Conservation (phyloP, 768 basidiomycete species). For the Phanerochaete sordida region DNA sequence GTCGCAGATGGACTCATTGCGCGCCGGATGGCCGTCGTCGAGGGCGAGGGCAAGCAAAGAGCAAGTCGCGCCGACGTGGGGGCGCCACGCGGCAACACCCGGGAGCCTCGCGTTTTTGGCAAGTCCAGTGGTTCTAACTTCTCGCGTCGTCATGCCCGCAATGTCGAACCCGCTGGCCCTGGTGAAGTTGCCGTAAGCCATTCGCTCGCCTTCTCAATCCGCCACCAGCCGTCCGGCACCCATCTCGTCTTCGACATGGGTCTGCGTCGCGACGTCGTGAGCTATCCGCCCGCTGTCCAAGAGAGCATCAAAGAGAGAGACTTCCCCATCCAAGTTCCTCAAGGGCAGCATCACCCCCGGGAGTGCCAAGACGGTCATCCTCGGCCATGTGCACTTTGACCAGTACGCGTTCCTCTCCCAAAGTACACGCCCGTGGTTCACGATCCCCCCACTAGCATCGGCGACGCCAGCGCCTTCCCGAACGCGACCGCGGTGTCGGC, state of each 20-base stretch:
- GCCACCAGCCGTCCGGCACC: conserved; percentile 39
- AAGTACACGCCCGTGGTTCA: neutral
- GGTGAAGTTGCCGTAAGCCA: conserved; percentile 28
- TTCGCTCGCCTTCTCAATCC: conserved; percentile 49
- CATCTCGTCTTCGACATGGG: conserved; percentile 52
- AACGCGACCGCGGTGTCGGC: conserved; percentile 47
- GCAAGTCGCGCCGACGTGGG: no score
- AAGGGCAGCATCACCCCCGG: conserved; percentile 44
- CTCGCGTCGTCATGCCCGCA: no score
- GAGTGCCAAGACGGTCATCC: conserved; percentile 37
- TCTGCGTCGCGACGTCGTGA: conserved; percentile 30
- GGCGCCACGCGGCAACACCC: no score
- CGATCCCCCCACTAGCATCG: conserved; percentile 28
- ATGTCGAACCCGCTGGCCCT: conserved; percentile 19
- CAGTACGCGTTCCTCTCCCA: conserved; percentile 8
- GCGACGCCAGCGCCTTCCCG: conserved; percentile 43
- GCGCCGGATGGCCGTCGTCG: no score
- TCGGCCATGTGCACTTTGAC: conserved; percentile 56
- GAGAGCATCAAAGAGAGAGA: conserved; percentile 32
- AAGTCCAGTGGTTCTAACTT: no score
- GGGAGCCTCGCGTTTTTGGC: no score
- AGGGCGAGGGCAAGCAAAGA: no score
- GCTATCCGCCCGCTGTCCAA: neutral
- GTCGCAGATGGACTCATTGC: no score
- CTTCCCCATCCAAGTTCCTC: conserved; percentile 46